These are phyloP conservation scores for Zea luxurians DNA, from an alignment of 176 grass and related monocot species.

Conservation along the genomic window DNA sequence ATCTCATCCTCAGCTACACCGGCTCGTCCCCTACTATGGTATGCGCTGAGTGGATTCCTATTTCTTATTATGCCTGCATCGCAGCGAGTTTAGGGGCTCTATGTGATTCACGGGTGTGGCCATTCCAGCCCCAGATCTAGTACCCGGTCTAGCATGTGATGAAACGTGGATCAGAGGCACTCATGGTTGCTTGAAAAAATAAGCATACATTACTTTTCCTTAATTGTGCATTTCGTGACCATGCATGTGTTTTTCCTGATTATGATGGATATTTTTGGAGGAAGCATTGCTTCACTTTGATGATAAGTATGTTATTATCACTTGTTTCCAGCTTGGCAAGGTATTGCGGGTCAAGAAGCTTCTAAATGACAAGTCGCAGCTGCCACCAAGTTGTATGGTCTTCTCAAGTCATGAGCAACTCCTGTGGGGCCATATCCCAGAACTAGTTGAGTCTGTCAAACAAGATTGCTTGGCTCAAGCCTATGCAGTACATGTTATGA, in stretches of 20 bases:
- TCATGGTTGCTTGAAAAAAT: not conserved
- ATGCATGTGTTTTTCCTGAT: not conserved
- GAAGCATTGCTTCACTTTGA: not conserved
- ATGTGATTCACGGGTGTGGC: not conserved
- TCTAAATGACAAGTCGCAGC: slow-evolving; percentile 46
- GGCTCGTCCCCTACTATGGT: slow-evolving; percentile 71
- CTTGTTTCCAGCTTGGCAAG: slow-evolving; percentile 67
- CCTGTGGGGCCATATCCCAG: slow-evolving; percentile 63
- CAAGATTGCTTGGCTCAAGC: slow-evolving; percentile 59
- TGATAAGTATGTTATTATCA: not conserved
- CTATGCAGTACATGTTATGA: slow-evolving; percentile 69
- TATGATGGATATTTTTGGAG: not conserved
- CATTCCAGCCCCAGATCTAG: slow-evolving; percentile 6
- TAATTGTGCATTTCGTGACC: not conserved
- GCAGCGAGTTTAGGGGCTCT: not conserved
- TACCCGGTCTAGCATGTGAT: not conserved
- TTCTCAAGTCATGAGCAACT: slow-evolving; percentile 77
- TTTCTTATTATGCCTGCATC: not conserved
- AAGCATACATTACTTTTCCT: not conserved
- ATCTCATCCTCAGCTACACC: slow-evolving; percentile 76
- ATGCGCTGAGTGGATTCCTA: slow-evolving; percentile 15
- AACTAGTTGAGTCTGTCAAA: slow-evolving; percentile 60
- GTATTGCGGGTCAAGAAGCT: slow-evolving; percentile 76
- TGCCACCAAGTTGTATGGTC: slow-evolving; percentile 34
- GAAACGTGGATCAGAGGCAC: not conserved